phyloP scores from a whole-genome alignment of 2,329 filamentous ascomycete genomes.

The Periconia macrospinosa region DNA sequence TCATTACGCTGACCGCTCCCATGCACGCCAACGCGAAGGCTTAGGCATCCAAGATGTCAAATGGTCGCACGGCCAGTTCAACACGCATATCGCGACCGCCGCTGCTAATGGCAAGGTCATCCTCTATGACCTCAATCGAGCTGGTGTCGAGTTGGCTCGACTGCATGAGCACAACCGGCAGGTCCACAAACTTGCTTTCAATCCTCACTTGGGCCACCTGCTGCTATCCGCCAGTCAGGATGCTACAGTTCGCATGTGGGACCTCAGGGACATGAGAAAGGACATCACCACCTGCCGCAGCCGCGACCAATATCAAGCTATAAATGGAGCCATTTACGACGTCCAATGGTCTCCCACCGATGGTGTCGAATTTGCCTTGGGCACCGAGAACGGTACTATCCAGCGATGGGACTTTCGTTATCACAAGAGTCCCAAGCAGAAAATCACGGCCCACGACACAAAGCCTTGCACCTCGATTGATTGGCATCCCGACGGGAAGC shows the following conservation, averaged over 20 bases:
- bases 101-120: slow-evolving; percentile 67
- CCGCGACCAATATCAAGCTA: slow-evolving; percentile 57
- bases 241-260: slow-evolving; percentile 66
- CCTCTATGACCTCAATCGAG: slow-evolving; percentile 63
- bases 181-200: slow-evolving; percentile 67
- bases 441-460: slow-evolving; percentile 62
- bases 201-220: slow-evolving; percentile 62
- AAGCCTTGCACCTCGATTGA: slow-evolving; percentile 64
- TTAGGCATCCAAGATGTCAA: slow-evolving; percentile 67
- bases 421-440: slow-evolving; percentile 58
- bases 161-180: slow-evolving; percentile 67
- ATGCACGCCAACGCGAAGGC: slow-evolving; percentile 58
- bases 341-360: slow-evolving; percentile 67
- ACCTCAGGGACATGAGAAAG: slow-evolving; percentile 59
- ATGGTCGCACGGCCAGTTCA: slow-evolving; percentile 66
- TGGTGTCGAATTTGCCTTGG: slow-evolving; percentile 64
- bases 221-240: slow-evolving; percentile 68
- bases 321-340: slow-evolving; percentile 64
- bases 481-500: slow-evolving; percentile 69
- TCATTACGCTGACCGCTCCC: slow-evolving; percentile 56
- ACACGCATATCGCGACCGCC: slow-evolving; percentile 64
- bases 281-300: slow-evolving; percentile 57
- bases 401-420: slow-evolving; percentile 67
- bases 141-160: slow-evolving; percentile 62
- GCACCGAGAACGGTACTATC: slow-evolving; percentile 65